Base-by-base conservation (phyloP, 371 early-diverging fungal genomes). In the Mucor piriformis region DNA sequence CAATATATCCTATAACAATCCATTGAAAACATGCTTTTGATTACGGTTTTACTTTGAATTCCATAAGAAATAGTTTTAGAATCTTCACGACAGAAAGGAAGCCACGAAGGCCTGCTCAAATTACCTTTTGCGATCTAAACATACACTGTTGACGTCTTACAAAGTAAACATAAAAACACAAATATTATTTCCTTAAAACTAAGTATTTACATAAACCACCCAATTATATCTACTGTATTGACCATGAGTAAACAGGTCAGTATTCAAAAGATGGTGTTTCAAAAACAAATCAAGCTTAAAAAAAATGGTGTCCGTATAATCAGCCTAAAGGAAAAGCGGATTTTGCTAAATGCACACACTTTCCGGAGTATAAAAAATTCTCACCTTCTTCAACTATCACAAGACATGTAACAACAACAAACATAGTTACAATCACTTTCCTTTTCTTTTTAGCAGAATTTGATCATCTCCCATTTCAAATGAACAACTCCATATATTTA, bases 291-390 rank as follows among this genome's bases (percentile, higher is more conserved):
- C 43, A 43, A 7, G 43, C 43, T 43, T 43, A 37, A 43, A 43
- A 43, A 43, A 43, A 43, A 43, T 43, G 43, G 2, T 43, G 43
- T 43, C 43, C 43, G 43, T 43, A 43, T 20, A 43, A 43, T 43
- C 43, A 43, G 43, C 43, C 43, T 43, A 43, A 46, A 46, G 46
- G 46, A 46, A 46, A 46, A 46, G 46, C 46, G 46, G 46, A 46
- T 46, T 46, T 46, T 46, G 40, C 40, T 40, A 40, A 40, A 40
- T 40, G 40, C 40, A 1, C 40, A 40, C 40, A 8, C 52, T 55
- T 2, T 58, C 50, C 3, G 54, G 54, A 47, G 62, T 50, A 40
- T 40, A 40, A 40, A 42, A 67, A 18, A 16, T 67, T 62, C 0
- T 50, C 55, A 43, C 52, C 50, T 3, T 57, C 50, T 32, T 27